Base-by-base conservation (phyloP, 306 rosid species). In the Lathyrus sativus region DNA sequence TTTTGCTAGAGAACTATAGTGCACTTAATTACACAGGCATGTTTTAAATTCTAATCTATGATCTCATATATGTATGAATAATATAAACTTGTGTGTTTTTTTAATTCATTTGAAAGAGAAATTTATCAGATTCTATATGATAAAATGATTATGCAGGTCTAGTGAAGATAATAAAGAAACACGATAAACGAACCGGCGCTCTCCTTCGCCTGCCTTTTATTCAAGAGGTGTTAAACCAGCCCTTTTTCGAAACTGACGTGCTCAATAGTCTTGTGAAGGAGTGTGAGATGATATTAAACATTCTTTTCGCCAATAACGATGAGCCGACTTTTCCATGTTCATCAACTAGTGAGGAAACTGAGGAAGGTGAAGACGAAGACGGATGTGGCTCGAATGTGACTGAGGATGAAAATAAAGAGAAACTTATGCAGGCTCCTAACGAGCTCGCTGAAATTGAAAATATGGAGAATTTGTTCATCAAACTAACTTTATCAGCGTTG, bases 81-180 rank as follows among this genome's bases (percentile, higher is more conserved):
- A 24, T 53, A 4, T 4, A 53, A 53, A 55, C 17, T 46, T 46
- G 22, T 33, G 44, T 12, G 64, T 11, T 12, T 53, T 57, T 14
- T n/a, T 57, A 28, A 31, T 1, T 57, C 35, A 24, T 58, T 31
- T 58, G 18, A 58, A 58, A 58, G 17, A 28, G 14, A 33, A 37
- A 60, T 11, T 41, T 39, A 44, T 54, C 24, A 54, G 35, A 54
- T 54, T 54, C 26, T 54, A 54, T 54, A 51, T 42, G 31, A 29
- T 48, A 54, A 43, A 31, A 31, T 59, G 78, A 50, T 42, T 58
- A 45, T 64, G 77, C 71, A 77, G 85, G 75, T 62, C 67, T 89
- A 69, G 89, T 85, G 80, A 92, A 89, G 84, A 92, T 92, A 79
- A 78, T 90, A 65, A 92, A 92, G 86, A 92, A 92, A 74, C 88